Percentiles rank a stretch among this genome's conserved stretches.
phyloP scores from a whole-genome alignment of 768 basidiomycete species.

The Lyophyllum shimeji region DNA sequence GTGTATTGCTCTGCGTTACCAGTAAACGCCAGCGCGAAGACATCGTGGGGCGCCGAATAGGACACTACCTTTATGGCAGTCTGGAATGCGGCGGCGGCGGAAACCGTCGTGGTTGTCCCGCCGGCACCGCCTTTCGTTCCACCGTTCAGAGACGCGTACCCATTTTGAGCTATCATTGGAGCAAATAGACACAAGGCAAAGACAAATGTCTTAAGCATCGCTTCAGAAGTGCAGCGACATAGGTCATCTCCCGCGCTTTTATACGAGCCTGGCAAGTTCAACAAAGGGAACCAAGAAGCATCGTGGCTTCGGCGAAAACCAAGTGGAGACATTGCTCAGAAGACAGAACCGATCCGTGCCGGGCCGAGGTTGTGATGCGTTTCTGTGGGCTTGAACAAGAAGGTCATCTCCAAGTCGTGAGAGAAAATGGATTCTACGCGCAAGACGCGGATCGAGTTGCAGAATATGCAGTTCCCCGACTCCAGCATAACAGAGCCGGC shows the following conservation, averaged over 20 bases:
- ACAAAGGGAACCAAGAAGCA: background rate
- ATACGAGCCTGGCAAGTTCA: background rate
- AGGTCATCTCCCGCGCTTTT: background rate
- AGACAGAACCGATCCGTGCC: background rate
- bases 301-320: conserved; percentile 11
- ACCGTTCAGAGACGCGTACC: conserved; percentile 21
- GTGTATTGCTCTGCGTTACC: conserved; percentile 13
- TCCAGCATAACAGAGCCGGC: background rate
- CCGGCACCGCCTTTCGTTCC: conserved; percentile 22
- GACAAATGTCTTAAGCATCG: background rate
- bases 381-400: background rate
- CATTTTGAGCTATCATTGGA: conserved; percentile 14
- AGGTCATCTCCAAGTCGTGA: background rate
- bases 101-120: conserved; percentile 22
- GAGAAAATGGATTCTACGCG: background rate
- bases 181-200: conserved; percentile 1
- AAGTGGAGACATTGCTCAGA: background rate
- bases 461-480: too few species aligned
- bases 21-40: background rate
- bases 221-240: background rate
- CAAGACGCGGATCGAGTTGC: background rate
- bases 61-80: conserved; percentile 19
- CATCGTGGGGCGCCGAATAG: background rate
- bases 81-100: conserved; percentile 21
- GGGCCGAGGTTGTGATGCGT: conserved; percentile 1